A percentile compares a stretch with the other conserved stretches of the same genome.
Evolutionary conservation across 1,284 basidiomycete genomes (phyloP).

Genomic region (Cryptococcus hybrid): DNA sequence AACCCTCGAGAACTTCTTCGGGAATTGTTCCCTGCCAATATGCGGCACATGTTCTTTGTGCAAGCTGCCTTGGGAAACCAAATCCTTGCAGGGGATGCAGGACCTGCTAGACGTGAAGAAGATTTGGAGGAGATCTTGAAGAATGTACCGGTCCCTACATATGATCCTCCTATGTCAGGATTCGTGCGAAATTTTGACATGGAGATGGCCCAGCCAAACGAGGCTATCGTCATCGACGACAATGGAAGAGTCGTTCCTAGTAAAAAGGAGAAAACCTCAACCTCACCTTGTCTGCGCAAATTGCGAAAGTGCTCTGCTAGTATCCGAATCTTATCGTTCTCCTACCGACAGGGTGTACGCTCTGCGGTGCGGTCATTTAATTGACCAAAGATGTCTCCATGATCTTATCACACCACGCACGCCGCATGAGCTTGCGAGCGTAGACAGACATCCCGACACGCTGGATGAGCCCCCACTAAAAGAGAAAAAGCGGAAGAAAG

Average conservation of each 20-base stretch:
- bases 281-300: conserved; percentile 37
- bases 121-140: conserved; percentile 15
- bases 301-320: conserved; percentile 36
- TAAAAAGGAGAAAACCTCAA: conserved; percentile 6
- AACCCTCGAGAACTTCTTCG: neutral
- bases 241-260: conserved; percentile 20
- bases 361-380: conserved; percentile 47
- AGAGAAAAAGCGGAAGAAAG: conserved; percentile 7
- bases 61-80: neutral
- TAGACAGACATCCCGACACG: conserved; percentile 10
- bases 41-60: neutral
- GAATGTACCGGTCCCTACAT: conserved; percentile 11
- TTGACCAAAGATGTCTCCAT: conserved; percentile 46
- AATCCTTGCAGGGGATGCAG: neutral
- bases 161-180: conserved; percentile 9
- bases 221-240: conserved; percentile 30
- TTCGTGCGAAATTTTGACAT: conserved; percentile 31
- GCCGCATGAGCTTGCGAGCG: conserved; percentile 5
- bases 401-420: conserved; percentile 18
- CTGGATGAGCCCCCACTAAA: conserved; percentile 4
- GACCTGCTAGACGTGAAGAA: conserved; percentile 7
- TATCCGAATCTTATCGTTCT: conserved; percentile 31
- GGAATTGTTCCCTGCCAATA: too few species aligned
- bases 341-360: conserved; percentile 41
- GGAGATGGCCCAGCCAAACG: conserved; percentile 9